Conservation (phyloP, 192 early-diverging fungal genomes). For the Coemansia aciculifera region DNA sequence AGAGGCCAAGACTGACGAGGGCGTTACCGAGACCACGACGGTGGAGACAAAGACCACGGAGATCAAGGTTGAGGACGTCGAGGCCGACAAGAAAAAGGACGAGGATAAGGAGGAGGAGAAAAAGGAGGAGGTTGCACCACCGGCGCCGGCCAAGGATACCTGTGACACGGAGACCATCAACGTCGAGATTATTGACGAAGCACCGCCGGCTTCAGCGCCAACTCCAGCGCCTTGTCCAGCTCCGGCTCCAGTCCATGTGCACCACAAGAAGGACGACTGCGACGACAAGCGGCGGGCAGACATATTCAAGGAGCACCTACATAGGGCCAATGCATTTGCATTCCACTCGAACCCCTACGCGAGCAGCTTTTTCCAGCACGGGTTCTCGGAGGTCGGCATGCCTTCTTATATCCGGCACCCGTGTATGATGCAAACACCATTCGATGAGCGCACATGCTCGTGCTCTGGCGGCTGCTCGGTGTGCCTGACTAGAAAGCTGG, state of each 20-base stretch:
- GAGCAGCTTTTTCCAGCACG: constrained; percentile 45
- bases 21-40: not conserved
- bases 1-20: constrained; percentile 11
- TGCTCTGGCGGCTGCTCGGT: constrained; percentile 21
- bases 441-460: constrained; percentile 13
- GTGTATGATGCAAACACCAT: constrained; percentile 45
- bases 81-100: not conserved
- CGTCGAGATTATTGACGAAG: constrained; percentile 26
- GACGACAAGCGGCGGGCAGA: constrained; percentile 9
- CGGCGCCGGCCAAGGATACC: constrained; percentile 1
- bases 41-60: constrained; percentile 9
- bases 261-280: not conserved
- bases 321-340: constrained; percentile 30
- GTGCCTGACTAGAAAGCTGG: constrained; percentile 4
- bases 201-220: not conserved
- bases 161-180: constrained; percentile 23
- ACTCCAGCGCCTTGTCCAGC: not conserved
- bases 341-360: constrained; percentile 45
- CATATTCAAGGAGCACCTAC: constrained; percentile 34
- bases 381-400: constrained; percentile 46
- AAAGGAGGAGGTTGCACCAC: constrained; percentile 4
- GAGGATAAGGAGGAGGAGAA: constrained; percentile 6
- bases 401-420: constrained; percentile 35
- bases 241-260: not conserved
- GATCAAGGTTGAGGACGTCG: constrained; percentile 15